phyloP scores from a whole-genome alignment of 108 stramenopile species.

The Conticribra guillardii region DNA sequence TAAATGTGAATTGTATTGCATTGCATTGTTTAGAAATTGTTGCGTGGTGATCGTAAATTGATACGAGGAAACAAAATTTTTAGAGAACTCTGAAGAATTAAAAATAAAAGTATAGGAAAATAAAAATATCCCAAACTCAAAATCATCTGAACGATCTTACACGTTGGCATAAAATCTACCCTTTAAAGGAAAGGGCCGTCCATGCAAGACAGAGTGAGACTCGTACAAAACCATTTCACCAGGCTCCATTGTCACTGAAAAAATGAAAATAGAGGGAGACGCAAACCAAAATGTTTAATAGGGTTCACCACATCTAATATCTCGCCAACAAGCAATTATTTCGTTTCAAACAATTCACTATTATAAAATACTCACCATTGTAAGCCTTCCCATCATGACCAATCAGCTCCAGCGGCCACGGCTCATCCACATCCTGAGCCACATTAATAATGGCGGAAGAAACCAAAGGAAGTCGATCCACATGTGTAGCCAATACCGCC shows the following conservation, averaged over 20 bases:
- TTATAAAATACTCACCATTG: slow-evolving; percentile 71
- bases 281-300: not conserved
- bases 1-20: not conserved
- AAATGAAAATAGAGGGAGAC: slow-evolving; percentile 28
- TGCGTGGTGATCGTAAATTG: not conserved
- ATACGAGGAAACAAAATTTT: not conserved
- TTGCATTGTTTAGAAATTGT: not conserved
- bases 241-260: slow-evolving; percentile 65
- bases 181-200: slow-evolving; percentile 87
- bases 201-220: slow-evolving; percentile 88
- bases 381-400: slow-evolving; percentile 88
- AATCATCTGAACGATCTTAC: slow-evolving; percentile 34
- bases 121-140: not conserved
- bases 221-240: slow-evolving; percentile 95
- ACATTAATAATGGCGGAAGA: slow-evolving; percentile 90
- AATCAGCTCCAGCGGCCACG: slow-evolving; percentile 86
- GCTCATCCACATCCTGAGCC: slow-evolving; percentile 92
- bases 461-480: slow-evolving; percentile 85
- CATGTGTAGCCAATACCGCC: slow-evolving; percentile 61
- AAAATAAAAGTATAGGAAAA: not conserved
- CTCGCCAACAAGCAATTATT: not conserved
- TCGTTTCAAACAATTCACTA: not conserved
- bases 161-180: slow-evolving; percentile 84
- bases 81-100: not conserved
- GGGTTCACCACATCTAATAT: too few species aligned